phyloP scores from a whole-genome alignment of 805 yeast genomes.

The Lipomyces japonicus region DNA sequence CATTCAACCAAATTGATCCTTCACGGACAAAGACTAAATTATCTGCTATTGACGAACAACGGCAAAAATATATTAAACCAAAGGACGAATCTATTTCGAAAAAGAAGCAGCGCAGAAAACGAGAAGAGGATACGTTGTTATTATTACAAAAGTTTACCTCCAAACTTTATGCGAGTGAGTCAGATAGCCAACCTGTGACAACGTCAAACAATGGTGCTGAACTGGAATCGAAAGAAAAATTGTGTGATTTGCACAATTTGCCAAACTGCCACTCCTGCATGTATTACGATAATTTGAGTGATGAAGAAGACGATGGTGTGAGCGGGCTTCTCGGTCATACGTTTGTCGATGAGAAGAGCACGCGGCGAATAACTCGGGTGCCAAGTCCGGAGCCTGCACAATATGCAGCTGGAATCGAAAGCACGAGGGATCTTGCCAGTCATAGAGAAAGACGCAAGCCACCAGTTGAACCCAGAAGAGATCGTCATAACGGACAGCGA shows the following conservation, averaged over 20 bases:
- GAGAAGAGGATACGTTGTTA: slow-evolving; percentile 36
- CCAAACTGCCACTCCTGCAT: slow-evolving; percentile 30
- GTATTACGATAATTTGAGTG: slow-evolving; percentile 27
- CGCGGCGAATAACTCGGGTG: background rate
- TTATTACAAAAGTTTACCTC: slow-evolving; percentile 34
- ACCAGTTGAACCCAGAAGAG: too few species aligned
- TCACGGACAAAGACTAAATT: slow-evolving; percentile 6
- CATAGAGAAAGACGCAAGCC: too few species aligned
- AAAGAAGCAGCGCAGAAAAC: slow-evolving; percentile 13
- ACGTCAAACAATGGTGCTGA: background rate
- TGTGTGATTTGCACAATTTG: slow-evolving; percentile 28
- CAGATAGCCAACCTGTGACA: background rate
- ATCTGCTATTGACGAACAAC: slow-evolving; percentile 37
- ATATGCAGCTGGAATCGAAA: background rate
- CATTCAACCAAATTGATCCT: slow-evolving; percentile 1
- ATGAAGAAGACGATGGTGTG: slow-evolving; percentile 23
- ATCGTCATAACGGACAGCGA: too few species aligned
- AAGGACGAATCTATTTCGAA: slow-evolving; percentile 1
- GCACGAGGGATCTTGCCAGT: background rate
- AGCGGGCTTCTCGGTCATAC: slow-evolving; percentile 12
- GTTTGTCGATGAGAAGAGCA: slow-evolving; percentile 15
- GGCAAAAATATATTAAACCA: slow-evolving; percentile 17
- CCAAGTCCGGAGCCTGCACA: background rate
- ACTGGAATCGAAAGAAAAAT: slow-evolving; percentile 8
- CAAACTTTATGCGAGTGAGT: slow-evolving; percentile 26